Evolutionary conservation across 1,284 basidiomycete genomes (phyloP), one percentile per base, ranked within the genome.

Genomic region (Cryptococcus deneoformans): DNA sequence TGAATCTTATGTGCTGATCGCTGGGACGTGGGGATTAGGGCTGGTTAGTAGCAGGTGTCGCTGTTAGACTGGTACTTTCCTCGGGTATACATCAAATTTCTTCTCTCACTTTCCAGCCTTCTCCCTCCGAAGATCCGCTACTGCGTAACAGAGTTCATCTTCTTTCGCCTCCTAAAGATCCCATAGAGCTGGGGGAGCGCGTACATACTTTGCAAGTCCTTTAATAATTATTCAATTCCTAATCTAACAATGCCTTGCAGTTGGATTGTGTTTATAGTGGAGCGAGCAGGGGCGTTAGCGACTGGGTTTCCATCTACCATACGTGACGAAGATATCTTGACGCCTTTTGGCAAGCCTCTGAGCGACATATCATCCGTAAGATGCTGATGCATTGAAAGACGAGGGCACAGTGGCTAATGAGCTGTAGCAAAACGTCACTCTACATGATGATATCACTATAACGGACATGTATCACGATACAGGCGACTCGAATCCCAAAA

Each of bases 181-280:
- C 70, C 0, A 53, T 74, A 6, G 75, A 77, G 50, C 62, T 75
- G 10, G 75, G 73, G 75, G 55, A 57, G 75, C 1, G 70, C 75
- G 0, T 67, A 71, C 43, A 65, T 68, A 2, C 75, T 77, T 69
- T 75, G 46, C 61, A 71, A 62, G 29, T 5, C 20, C 10, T 40
- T n/a, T 34, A 11, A 3, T 16, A 1, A n/a, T 20, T 38, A 38
- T 7, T 42, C 16, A 14, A 35, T 12, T 48, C 8, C n/a, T 24
- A 16, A 6, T 14, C 35, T 50, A 37, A 50, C 39, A 3, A 16
- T 29, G 37, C 37, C 3, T 3, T 35, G 10, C 46, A 73, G 72
- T 63, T 77, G 75, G 75, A 64, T 65, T 6, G 65, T 70, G 0
- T 69, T 62, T 40, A 62, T 69, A 2, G 67, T 72, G 20, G 73